Evolutionary conservation across 345 rosid species (phyloP), one percentile per base, ranked within the genome.

Genomic region (Ailanthus altissimus): DNA sequence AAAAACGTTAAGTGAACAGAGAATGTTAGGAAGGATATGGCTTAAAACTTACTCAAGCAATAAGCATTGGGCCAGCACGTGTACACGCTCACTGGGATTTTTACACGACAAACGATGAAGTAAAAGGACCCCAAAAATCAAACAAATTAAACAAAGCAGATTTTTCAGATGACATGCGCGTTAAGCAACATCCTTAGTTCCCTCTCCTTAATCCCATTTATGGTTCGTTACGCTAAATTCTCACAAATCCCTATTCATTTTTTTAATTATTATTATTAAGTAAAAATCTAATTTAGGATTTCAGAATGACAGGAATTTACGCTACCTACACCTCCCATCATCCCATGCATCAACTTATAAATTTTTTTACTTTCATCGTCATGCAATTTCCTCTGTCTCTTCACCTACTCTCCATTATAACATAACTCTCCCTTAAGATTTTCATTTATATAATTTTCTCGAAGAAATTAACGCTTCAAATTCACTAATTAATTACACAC

Each of bases 181-280:
- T 91, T 79, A 94, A 90, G 96, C 91, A 89, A 88, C 84, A 80
- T 74, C 83, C 79, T 75, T 32, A 72, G 57, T 76, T 82, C 83
- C 83, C 78, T 86, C 82, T 65, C 66, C 81, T n/a, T 69, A 70
- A 80, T 81, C 86, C 61, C 87, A 78, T 92, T 86, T 86, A 85
- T 81, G 88, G 92, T 91, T 90, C 97, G 97, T 94, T 88, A 94
- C 97, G 97, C 94, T 90, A 92, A 94, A 91, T 91, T 84, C 90
- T 91, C 98, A 83, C 97, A 78, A 83, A 84, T 90, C 90, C 93
- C 97, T 25, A 92, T 56, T n/a, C n/a, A n/a, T n/a, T n/a, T n/a
- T n/a, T n/a, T n/a, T 79, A 61, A 36, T 40, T 70, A 77, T 68
- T 43, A 77, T 16, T 79, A 38, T 73, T 36, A 62, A 28, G 67